Evolutionary conservation across 2,329 filamentous ascomycete genomes (phyloP).

Genomic region (Penicillium verrucosum): DNA sequence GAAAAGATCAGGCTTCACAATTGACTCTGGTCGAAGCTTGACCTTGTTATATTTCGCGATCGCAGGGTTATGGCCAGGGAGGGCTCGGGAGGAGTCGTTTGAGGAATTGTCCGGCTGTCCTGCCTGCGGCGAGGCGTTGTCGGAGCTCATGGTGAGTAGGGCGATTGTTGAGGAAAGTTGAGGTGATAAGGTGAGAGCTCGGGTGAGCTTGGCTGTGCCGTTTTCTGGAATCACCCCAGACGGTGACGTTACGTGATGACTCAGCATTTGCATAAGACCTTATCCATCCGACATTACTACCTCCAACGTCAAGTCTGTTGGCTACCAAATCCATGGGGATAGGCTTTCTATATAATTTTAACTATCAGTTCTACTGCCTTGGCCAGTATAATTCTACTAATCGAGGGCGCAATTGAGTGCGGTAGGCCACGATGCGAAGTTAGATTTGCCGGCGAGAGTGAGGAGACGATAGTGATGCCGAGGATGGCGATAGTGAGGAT

Average conservation of each 20-base stretch:
- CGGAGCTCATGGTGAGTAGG: slow-evolving; percentile 24
- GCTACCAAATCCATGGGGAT: neutral
- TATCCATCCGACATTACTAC: neutral
- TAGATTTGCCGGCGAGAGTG: no score
- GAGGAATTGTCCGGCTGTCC: slow-evolving; percentile 3
- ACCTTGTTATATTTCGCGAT: slow-evolving; percentile 16
- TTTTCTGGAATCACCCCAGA: neutral
- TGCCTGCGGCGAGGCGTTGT: slow-evolving; percentile 23
- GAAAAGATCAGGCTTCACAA: slow-evolving; percentile 26
- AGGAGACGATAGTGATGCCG: no score
- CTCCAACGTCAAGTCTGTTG: neutral
- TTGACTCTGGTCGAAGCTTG: slow-evolving; percentile 25
- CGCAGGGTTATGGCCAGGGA: slow-evolving; percentile 9
- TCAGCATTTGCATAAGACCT: slow-evolving; percentile 3
- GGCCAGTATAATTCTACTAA: neutral
- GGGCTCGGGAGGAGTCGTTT: neutral
- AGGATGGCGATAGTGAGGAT: no score
- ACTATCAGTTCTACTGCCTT: neutral
- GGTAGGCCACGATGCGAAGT: no score
- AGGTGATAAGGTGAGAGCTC: neutral
- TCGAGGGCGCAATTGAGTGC: no score
- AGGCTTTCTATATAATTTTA: neutral
- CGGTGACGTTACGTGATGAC: slow-evolving; percentile 16
- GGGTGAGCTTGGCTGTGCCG: neutral
- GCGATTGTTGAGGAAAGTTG: neutral